Base-by-base conservation (phyloP, 2,329 filamentous ascomycete genomes). In the Rutstroemia sydowiana region DNA sequence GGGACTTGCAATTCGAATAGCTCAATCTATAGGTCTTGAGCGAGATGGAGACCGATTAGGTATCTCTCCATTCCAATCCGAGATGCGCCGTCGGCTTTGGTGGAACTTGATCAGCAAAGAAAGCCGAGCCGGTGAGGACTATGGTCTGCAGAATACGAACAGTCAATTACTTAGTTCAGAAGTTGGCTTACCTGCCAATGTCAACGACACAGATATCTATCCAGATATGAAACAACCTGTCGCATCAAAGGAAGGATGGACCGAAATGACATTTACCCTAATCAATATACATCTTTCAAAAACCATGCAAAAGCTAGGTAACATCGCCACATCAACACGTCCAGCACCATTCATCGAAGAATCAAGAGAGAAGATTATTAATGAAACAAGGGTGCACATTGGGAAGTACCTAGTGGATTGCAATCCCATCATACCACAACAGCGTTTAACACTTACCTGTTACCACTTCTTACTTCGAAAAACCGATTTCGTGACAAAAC, bases 11-110 rank as follows among this genome's bases (percentile, higher is more conserved):
- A 73, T 81, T 14, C 69, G 78, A 7, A 79, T 81, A 55, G 75
- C 76, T 0, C 75, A 81, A 54, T 75, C 76, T 0, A 66, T 82
- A 13, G 77, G 78, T 1, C 69, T 82, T 3, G 78, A 82, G 55
- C 70, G 77, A 42, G 78, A 81, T 49, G 75, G 77, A 9, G 68
- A 67, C 10, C 71, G 75, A 51, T 77, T 78, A 54, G 64, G 61
- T 2, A 67, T 82, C 1, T 68, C 69, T 1, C 77, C 79, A 0
- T 84, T 78, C 57, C 34, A 75, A 48, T 69, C 75, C 3, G 78
- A 82, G 60, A 75, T 78, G 66, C 70, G 77, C 11, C 70, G 77
- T 50, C 68, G 77, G 20, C 64, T 79, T 8, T 8, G 81, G 78
- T 42, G 18, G 18, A 16, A 42, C 14, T 6, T 42, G 9, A 10